A percentile compares a stretch with the other conserved stretches of the same genome.
Conservation (phyloP, 305 asterid genomes). For the Fraxinus platypoda region DNA sequence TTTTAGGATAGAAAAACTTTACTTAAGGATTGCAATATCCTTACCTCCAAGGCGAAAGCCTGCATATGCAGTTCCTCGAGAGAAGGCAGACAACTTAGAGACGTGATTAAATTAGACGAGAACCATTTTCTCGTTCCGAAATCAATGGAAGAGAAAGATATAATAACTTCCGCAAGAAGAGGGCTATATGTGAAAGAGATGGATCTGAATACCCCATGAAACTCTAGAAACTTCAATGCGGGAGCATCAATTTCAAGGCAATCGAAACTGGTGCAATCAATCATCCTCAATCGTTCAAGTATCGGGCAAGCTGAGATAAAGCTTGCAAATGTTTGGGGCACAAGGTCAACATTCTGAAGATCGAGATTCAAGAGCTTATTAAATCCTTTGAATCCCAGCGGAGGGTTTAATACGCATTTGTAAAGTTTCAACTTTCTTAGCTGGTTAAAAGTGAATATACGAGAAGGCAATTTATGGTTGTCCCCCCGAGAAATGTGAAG, state of each 20-base stretch:
- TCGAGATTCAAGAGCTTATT: background rate
- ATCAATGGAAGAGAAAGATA: background rate
- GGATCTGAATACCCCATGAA: background rate
- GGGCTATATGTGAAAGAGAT: background rate
- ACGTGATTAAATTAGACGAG: background rate
- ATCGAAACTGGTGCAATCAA: background rate
- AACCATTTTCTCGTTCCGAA: background rate
- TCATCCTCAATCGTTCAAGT: slow-evolving; percentile 9
- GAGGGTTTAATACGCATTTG: background rate
- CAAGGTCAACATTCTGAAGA: background rate
- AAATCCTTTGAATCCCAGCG: background rate
- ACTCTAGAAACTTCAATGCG: background rate
- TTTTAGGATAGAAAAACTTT: background rate
- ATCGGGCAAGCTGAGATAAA: background rate
- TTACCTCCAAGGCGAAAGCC: background rate
- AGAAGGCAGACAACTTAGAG: background rate
- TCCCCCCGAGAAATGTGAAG: background rate
- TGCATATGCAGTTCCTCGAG: background rate
- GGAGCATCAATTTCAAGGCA: slow-evolving; percentile 5
- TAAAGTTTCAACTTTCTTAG: background rate
- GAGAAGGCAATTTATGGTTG: background rate
- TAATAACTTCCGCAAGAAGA: background rate
- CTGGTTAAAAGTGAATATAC: background rate
- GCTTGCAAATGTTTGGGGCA: background rate
- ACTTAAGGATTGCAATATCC: background rate